phyloP scores from a whole-genome alignment of 306 rosid genomes.

The Trichosanthes cucumerina region DNA sequence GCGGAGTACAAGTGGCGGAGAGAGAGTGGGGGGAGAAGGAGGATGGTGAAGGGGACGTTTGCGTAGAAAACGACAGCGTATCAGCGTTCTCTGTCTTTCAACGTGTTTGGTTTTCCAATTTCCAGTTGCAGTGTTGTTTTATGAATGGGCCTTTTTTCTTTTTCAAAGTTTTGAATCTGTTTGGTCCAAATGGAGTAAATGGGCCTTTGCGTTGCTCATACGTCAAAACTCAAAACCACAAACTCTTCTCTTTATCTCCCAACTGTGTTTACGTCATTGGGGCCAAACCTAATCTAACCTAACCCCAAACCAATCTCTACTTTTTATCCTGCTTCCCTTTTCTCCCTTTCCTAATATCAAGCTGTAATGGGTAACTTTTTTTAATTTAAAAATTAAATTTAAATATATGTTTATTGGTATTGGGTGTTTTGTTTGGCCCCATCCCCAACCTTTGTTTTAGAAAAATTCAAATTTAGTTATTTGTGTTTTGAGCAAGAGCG shows the following conservation, averaged over 20 bases:
- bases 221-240: neutral
- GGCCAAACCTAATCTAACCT: neutral
- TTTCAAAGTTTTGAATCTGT: neutral
- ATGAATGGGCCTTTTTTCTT: neutral
- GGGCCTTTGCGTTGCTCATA: neutral
- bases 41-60: neutral
- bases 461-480: too few species aligned
- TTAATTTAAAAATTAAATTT: too few species aligned
- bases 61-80: neutral
- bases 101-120: neutral
- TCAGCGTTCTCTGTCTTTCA: too few species aligned
- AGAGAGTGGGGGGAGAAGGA: neutral
- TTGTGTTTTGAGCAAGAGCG: too few species aligned
- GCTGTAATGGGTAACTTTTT: neutral
- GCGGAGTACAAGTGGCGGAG: conserved; percentile 11
- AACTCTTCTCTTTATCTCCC: neutral
- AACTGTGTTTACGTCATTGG: neutral
- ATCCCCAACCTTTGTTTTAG: too few species aligned
- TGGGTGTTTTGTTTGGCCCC: too few species aligned
- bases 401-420: too few species aligned
- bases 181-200: neutral
- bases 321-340: too few species aligned
- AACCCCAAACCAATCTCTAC: neutral
- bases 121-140: neutral
- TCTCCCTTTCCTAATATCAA: too few species aligned